Evolutionary conservation across 2,329 filamentous ascomycete species (phyloP), one percentile per base, ranked within the genome.

Genomic region (Aspergillus luchuensis): DNA sequence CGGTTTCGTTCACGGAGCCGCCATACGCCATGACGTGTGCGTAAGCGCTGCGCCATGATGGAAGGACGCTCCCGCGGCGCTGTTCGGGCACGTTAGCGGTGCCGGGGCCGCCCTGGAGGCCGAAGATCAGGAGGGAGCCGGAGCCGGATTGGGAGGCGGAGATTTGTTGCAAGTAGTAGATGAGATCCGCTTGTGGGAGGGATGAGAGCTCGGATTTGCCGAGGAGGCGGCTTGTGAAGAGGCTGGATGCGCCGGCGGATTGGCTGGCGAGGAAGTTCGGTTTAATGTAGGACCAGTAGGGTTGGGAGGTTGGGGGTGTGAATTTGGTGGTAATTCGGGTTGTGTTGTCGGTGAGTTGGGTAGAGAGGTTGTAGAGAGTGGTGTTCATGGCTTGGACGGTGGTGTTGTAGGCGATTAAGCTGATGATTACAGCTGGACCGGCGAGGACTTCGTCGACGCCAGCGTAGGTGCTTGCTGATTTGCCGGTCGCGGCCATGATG

Each of bases 161-260:
- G 2, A 60, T 52, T 8, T 36, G 47, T 25, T 57, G 25, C 5
- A 66, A 57, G 50, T 66, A 63, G 3, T n/a, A 1, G 1, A 39
- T 56, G 3, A 71, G 48, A 1, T 63, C 23, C 2, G 39, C 15
- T n/a, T 23, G 61, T 0, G 52, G 47, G 8, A 66, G 65, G 4
- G 70, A 63, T 0, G 69, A 59, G 52, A 77, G 73, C 25, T 71
- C 67, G 10, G 69, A 61, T 1, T 67, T 64, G 4, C 77, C 76
- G 0, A 80, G 58, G 4, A 80, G 65, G 10, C 76, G 73, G 38
- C 72, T 76, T 0, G 72, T 71, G 5, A 72, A 71, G 2, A 74
- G 60, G 11, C 68, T 71, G 4, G 67, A 65, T 6, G 63, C 65
- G 8, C 76, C 77, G 23, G 76, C 67, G 2, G 64, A 66, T 5